A percentile compares a stretch with the other conserved stretches of the same genome.
phyloP scores from a whole-genome alignment of 106 monocot genomes.

The Phalaenopsis equestris region DNA sequence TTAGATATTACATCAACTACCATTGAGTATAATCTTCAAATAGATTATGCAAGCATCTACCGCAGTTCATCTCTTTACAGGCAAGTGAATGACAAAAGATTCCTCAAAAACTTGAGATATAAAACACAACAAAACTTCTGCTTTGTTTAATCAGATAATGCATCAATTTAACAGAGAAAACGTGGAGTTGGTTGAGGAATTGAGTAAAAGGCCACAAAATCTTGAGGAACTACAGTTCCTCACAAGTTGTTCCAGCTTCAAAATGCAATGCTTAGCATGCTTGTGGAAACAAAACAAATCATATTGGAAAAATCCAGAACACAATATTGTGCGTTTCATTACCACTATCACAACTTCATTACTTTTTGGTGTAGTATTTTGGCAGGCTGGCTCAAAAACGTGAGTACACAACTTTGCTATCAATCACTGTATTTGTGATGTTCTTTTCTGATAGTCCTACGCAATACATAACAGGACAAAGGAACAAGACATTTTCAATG shows the following conservation, averaged over 20 bases:
- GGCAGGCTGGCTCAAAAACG: conserved; percentile 45
- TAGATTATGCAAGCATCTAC: conserved; percentile 47
- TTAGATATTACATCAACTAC: conserved; percentile 37
- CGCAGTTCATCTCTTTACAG: conserved; percentile 25
- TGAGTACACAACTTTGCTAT: conserved; percentile 23
- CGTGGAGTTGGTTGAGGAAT: conserved; percentile 33
- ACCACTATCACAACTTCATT: conserved; percentile 29
- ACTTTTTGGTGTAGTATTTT: conserved; percentile 44
- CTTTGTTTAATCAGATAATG: background rate
- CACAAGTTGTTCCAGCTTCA: conserved; percentile 26
- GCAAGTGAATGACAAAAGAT: conserved; percentile 13
- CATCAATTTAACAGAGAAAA: conserved; percentile 31
- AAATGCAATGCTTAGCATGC: conserved; percentile 39
- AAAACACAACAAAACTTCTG: conserved; percentile 3
- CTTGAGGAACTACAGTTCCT: conserved; percentile 29
- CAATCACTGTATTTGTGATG: background rate
- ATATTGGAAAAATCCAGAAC: conserved; percentile 77
- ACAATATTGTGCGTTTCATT: conserved; percentile 50
- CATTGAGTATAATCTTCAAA: conserved; percentile 31
- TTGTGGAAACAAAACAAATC: conserved; percentile 57
- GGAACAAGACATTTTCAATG: conserved; percentile 59
- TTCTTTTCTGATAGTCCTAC: background rate
- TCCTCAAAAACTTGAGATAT: background rate
- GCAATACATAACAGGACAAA: conserved; percentile 27
- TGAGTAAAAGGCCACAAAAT: conserved; percentile 18